Evolutionary conservation across 2,329 filamentous ascomycete species (phyloP).

Genomic region (Aureobasidium uvarum): DNA sequence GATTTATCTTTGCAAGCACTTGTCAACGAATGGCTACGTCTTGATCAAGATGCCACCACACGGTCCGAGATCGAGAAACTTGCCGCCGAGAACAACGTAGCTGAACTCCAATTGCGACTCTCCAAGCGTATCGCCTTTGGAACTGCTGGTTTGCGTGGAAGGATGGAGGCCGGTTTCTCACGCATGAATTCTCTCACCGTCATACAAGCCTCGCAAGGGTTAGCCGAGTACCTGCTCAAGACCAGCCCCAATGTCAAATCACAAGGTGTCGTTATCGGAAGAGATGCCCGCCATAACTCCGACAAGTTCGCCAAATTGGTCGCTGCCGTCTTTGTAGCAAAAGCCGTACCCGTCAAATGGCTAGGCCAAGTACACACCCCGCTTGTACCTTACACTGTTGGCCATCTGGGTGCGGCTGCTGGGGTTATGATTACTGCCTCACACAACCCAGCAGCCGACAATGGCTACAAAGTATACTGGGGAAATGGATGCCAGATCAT

Average conservation of each 20-base stretch:
- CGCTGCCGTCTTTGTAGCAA: conserved; percentile 58
- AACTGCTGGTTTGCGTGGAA: conserved; percentile 61
- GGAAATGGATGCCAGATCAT: conserved; percentile 65
- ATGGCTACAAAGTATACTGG: conserved; percentile 68
- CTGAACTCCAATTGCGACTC: conserved; percentile 55
- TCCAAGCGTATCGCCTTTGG: conserved; percentile 60
- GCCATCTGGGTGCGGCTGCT: conserved; percentile 53
- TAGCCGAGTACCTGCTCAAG: conserved; percentile 58
- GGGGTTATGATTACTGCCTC: conserved; percentile 67
- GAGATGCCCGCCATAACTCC: conserved; percentile 63
- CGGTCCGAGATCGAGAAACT: conserved; percentile 55
- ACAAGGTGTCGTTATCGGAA: conserved; percentile 58
- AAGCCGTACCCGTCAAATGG: conserved; percentile 60
- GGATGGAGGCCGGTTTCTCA: conserved; percentile 64
- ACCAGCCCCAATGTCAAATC: conserved; percentile 42
- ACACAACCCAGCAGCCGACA: conserved; percentile 63
- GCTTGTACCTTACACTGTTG: conserved; percentile 61
- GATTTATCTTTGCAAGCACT: conserved; percentile 41
- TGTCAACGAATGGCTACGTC: conserved; percentile 57
- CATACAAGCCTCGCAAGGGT: conserved; percentile 60
- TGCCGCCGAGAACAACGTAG: conserved; percentile 44
- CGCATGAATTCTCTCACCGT: conserved; percentile 42
- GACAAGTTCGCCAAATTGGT: conserved; percentile 60
- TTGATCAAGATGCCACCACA: conserved; percentile 56
- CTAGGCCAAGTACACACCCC: conserved; percentile 61